Percentiles rank a stretch among this genome's conserved stretches.
phyloP scores from a whole-genome alignment of 1,284 basidiomycete genomes.

The Ustilago loliicola region DNA sequence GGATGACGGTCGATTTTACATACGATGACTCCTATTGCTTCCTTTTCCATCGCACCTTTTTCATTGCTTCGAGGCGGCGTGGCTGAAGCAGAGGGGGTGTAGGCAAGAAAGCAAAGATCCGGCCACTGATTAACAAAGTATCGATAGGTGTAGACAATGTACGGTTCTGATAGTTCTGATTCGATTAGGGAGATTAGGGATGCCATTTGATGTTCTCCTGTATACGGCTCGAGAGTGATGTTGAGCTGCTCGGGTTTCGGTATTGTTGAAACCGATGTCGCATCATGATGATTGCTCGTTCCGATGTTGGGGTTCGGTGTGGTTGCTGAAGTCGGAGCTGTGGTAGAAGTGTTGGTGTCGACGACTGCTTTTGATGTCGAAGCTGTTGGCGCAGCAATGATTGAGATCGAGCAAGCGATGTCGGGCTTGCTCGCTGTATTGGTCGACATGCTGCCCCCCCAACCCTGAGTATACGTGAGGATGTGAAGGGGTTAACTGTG shows the following conservation, averaged over 20 bases:
- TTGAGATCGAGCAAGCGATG: background rate
- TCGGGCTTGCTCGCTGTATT: background rate
- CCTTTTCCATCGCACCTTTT: background rate
- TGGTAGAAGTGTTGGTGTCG: background rate
- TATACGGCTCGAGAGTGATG: conserved; percentile 80
- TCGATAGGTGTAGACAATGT: conserved; percentile 87
- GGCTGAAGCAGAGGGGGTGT: background rate
- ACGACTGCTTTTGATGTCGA: background rate
- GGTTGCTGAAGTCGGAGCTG: background rate
- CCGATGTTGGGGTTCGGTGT: background rate
- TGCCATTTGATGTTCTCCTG: conserved; percentile 75
- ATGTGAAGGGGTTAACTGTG: background rate
- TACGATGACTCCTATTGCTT: conserved; percentile 82
- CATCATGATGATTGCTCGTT: background rate
- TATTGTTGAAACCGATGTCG: conserved; percentile 49
- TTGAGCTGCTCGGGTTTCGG: background rate
- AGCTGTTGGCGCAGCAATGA: background rate
- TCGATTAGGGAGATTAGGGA: conserved; percentile 66
- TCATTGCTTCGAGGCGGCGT: no score
- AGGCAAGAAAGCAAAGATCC: conserved; percentile 85
- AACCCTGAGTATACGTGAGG: background rate
- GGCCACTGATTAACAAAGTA: conserved; percentile 88
- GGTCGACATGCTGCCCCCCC: background rate
- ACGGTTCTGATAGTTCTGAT: conserved; percentile 82
- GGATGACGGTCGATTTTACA: conserved; percentile 91